phyloP scores from a whole-genome alignment of 805 yeast genomes.

The Lipomyces chichibuensis region DNA sequence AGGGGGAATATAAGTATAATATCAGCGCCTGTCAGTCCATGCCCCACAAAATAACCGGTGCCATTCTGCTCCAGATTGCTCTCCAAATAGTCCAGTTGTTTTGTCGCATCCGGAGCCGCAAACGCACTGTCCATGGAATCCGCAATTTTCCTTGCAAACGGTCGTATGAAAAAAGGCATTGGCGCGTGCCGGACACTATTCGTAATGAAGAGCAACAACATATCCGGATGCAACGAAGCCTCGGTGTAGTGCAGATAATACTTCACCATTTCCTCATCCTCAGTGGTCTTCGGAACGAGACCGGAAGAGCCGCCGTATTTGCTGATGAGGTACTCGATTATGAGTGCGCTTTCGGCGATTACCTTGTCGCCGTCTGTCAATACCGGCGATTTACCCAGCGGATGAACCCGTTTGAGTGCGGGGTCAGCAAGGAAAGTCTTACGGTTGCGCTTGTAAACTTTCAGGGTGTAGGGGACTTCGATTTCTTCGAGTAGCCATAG shows the following conservation, averaged over 20 bases:
- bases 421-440: conserved; percentile 54
- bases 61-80: conserved; percentile 48
- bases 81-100: conserved; percentile 51
- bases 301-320: conserved; percentile 51
- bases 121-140: conserved; percentile 54
- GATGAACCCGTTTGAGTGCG: conserved; percentile 57
- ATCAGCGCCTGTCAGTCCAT: conserved; percentile 63
- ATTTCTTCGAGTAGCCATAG: conserved; percentile 69
- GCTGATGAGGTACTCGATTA: conserved; percentile 55
- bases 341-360: conserved; percentile 64
- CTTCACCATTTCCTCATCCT: conserved; percentile 51
- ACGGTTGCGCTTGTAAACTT: conserved; percentile 56
- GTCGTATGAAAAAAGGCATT: conserved; percentile 53
- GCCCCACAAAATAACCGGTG: conserved; percentile 62
- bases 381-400: conserved; percentile 67
- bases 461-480: conserved; percentile 57
- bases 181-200: background rate
- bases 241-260: conserved; percentile 64
- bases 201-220: conserved; percentile 45
- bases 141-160: conserved; percentile 50
- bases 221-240: conserved; percentile 59
- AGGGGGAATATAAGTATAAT: conserved; percentile 57
- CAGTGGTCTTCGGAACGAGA: conserved; percentile 47
- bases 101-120: conserved; percentile 53
- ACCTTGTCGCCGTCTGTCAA: conserved; percentile 51